A percentile compares a stretch with the other conserved stretches of the same genome.
Conservation (phyloP, 1,284 basidiomycete species). For the Moniliella sp. region DNA sequence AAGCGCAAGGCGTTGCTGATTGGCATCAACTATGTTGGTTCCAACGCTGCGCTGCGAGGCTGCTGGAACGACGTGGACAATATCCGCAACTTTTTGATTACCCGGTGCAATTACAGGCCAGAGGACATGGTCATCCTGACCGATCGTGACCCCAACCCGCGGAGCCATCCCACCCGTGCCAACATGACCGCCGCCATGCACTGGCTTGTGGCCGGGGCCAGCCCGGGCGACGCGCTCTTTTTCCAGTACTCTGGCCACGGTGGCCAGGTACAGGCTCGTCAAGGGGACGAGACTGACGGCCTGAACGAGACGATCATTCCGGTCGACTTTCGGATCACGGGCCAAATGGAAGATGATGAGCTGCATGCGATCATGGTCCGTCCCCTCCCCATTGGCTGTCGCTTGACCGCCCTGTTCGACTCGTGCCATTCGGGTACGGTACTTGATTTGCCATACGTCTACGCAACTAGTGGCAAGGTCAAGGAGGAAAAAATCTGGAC, state of each 20-base stretch:
- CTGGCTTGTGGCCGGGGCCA: constrained; percentile 27
- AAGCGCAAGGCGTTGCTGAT: constrained; percentile 32
- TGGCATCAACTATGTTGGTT: constrained; percentile 32
- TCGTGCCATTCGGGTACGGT: no score
- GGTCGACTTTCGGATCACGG: constrained; percentile 23
- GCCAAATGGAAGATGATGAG: constrained; percentile 33
- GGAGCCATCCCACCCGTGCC: constrained; percentile 26
- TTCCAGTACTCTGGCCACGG: constrained; percentile 31
- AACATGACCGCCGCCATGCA: constrained; percentile 34
- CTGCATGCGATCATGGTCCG: constrained; percentile 29
- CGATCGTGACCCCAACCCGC: no score
- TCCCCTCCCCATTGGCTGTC: constrained; percentile 22
- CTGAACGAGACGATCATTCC: constrained; percentile 33
- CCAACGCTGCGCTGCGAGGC: constrained; percentile 21
- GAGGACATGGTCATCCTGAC: constrained; percentile 33
- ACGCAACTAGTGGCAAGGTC: constrained; percentile 74
- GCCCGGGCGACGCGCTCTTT: constrained; percentile 30
- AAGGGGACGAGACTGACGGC: constrained; percentile 32
- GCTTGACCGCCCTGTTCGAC: constrained; percentile 22
- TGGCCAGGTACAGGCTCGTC: constrained; percentile 26
- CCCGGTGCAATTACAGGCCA: constrained; percentile 20
- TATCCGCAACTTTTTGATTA: constrained; percentile 22
- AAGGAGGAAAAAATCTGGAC: constrained; percentile 54
- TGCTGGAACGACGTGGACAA: constrained; percentile 33
- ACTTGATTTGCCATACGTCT: constrained; percentile 38